Conservation (phyloP, 352 stramenopile species). For the Phytophthora syringae region DNA sequence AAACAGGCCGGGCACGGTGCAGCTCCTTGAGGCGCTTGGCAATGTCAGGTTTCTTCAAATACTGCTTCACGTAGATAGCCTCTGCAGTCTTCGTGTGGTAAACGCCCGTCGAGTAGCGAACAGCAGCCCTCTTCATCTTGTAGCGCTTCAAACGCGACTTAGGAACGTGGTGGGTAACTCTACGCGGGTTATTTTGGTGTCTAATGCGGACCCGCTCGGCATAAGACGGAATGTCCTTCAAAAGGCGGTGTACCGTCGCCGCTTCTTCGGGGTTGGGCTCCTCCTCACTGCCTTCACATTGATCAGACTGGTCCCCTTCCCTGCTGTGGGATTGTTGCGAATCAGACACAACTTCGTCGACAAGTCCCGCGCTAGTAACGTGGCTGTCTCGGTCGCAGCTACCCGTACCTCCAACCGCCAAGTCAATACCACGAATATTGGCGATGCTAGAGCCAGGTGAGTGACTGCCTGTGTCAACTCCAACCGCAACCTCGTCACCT, state of each 20-base stretch:
- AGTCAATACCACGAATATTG: not conserved
- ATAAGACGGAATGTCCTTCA: not conserved
- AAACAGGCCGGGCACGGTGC: not conserved
- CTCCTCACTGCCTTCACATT: not conserved
- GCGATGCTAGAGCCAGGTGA: slow-evolving; percentile 1
- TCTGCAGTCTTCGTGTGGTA: slow-evolving; percentile 1
- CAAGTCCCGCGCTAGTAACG: not conserved
- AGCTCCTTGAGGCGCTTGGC: too few relatives aligned
- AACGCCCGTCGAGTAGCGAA: not conserved
- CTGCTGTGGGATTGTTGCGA: not conserved
- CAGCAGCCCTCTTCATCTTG: not conserved
- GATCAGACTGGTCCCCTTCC: not conserved
- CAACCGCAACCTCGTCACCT: not conserved
- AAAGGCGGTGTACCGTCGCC: not conserved
- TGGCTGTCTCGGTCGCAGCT: not conserved
- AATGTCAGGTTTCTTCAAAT: too few relatives aligned
- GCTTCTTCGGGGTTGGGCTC: slow-evolving; percentile 4
- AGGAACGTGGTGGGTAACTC: not conserved
- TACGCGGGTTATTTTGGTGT: slow-evolving; percentile 2
- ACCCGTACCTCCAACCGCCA: not conserved
- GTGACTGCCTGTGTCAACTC: not conserved
- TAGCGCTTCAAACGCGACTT: not conserved
- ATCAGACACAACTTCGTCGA: not conserved
- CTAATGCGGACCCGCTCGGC: not conserved
- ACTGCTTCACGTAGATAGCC: not conserved